Percentiles rank a stretch among this genome's conserved stretches.
These are phyloP conservation scores for Arabidopsis suecica DNA, from an alignment of 345 rosid genomes.

Conservation along the genomic window DNA sequence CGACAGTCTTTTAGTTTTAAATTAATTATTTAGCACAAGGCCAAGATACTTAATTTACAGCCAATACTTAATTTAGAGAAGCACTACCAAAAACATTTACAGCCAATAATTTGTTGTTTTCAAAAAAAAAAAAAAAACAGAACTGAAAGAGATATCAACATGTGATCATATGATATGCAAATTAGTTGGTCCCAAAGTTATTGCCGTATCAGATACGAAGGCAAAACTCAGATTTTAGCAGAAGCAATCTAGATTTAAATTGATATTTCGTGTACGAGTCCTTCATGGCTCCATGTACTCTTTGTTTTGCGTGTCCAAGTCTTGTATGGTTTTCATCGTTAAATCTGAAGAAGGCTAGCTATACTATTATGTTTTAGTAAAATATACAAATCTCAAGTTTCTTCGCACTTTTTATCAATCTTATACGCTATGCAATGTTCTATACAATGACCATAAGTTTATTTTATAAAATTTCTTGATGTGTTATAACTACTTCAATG, in stretches of 20 bases:
- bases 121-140: not conserved
- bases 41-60: not conserved
- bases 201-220: not conserved
- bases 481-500: too few relatives aligned
- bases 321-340: not conserved
- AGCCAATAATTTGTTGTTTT: not conserved
- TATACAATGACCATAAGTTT: too few relatives aligned
- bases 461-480: too few relatives aligned
- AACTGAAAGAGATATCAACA: not conserved
- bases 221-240: not conserved
- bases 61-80: not conserved
- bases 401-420: not conserved
- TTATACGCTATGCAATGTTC: too few relatives aligned
- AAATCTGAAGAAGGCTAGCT: not conserved
- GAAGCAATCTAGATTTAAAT: not conserved
- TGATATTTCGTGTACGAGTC: not conserved
- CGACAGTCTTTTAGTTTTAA: not conserved
- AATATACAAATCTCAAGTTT: not conserved
- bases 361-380: not conserved
- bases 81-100: not conserved
- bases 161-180: not conserved
- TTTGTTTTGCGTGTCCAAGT: not conserved
- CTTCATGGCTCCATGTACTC: not conserved
- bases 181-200: conserved; percentile 9
- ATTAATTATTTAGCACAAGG: not conserved